Conservation (phyloP, 768 basidiomycete genomes). For the Phlebiopsis flavidoalba region DNA sequence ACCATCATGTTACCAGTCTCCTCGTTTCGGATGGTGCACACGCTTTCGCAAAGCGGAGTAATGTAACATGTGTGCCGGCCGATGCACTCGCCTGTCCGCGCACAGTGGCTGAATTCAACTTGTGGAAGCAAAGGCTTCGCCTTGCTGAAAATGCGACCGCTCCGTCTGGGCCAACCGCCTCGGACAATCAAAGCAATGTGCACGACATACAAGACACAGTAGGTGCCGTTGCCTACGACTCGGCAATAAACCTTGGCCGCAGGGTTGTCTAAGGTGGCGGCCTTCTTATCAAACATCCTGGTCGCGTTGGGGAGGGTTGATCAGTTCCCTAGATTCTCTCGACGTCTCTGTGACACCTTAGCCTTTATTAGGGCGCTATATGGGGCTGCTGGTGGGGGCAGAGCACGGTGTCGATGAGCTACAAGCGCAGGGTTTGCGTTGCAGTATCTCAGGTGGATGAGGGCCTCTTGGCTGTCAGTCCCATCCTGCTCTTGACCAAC, state of each 20-base stretch:
- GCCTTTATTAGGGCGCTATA: constrained; percentile 48
- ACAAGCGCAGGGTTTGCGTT: constrained; percentile 44
- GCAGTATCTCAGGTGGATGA: constrained; percentile 60
- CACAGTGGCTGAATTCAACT: constrained; percentile 50
- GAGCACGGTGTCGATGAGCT: neutral
- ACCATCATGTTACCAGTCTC: constrained; percentile 33
- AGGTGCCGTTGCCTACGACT: constrained; percentile 62
- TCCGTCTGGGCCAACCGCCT: no score
- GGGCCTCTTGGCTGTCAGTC: neutral
- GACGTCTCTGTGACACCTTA: neutral
- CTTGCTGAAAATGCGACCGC: neutral
- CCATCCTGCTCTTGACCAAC: neutral
- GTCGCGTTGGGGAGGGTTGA: constrained; percentile 69
- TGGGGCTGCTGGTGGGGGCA: constrained; percentile 80
- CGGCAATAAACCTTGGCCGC: constrained; percentile 44
- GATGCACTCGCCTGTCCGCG: constrained; percentile 45
- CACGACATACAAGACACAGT: constrained; percentile 69
- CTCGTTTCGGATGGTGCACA: constrained; percentile 59
- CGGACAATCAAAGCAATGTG: constrained; percentile 2
- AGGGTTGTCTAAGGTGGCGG: constrained; percentile 86
- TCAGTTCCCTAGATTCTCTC: neutral
- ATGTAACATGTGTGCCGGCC: constrained; percentile 32
- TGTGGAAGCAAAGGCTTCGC: constrained; percentile 50
- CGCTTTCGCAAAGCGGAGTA: constrained; percentile 39
- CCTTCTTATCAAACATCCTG: constrained; percentile 68